phyloP scores from a whole-genome alignment of 2,329 filamentous ascomycete species.

The Colletotrichum sp. region DNA sequence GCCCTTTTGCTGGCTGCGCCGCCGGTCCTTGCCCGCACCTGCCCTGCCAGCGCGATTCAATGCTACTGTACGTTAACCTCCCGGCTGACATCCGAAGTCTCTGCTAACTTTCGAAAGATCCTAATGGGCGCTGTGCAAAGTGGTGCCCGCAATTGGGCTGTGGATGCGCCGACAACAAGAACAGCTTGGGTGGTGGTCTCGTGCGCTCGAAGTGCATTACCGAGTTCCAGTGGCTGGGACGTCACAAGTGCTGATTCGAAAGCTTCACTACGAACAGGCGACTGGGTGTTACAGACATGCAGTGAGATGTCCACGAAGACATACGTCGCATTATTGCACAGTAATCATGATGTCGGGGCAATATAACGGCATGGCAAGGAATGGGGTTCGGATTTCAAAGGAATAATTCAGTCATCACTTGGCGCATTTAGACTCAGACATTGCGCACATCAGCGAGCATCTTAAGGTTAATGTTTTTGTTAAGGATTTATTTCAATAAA shows the following conservation, averaged over 20 bases:
- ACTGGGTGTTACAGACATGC: background rate
- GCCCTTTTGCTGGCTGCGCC: background rate
- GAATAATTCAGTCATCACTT: background rate
- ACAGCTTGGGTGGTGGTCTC: background rate
- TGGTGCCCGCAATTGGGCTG: background rate
- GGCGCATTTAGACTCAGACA: background rate
- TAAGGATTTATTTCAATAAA: background rate
- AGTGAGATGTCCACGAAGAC: background rate
- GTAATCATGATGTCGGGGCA: background rate
- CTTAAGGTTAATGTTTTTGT: background rate
- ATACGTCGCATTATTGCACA: background rate
- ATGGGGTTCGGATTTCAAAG: background rate
- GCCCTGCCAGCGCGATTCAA: background rate
- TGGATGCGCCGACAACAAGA: background rate
- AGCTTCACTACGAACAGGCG: background rate
- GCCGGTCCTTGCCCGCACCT: background rate
- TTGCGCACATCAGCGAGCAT: background rate
- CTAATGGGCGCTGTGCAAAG: background rate
- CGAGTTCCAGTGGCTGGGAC: background rate
- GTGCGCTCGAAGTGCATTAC: background rate
- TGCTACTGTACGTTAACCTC: background rate
- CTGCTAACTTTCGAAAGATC: background rate
- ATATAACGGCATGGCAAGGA: background rate
- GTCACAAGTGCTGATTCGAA: background rate
- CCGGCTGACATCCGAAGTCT: background rate